Conservation (phyloP, 805 yeast genomes). For the Ogataea nitratoaversa region DNA sequence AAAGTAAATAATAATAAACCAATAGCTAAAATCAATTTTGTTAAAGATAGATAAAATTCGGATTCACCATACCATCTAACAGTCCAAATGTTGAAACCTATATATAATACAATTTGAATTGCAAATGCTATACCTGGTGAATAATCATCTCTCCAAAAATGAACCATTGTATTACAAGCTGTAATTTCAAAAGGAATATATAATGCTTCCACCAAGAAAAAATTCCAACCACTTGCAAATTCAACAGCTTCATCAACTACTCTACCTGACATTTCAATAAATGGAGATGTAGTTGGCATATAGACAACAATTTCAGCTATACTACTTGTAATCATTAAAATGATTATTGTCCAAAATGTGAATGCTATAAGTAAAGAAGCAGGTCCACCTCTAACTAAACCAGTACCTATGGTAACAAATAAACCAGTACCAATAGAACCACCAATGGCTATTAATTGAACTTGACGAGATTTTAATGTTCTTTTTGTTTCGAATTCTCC, state of each 20-base stretch:
- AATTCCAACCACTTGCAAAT: conserved; percentile 33
- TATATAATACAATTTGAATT: conserved; percentile 39
- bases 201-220: conserved; percentile 40
- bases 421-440: conserved; percentile 38
- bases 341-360: conserved; percentile 30
- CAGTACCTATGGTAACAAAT: conserved; percentile 35
- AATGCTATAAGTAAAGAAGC: conserved; percentile 31
- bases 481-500: conserved; percentile 4
- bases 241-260: conserved; percentile 36
- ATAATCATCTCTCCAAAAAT: conserved; percentile 46
- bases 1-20: conserved; percentile 48
- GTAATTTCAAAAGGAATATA: conserved; percentile 47
- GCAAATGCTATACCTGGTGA: conserved; percentile 44
- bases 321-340: conserved; percentile 32
- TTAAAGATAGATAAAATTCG: conserved; percentile 44
- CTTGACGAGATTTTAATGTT: conserved; percentile 29
- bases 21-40: conserved; percentile 43
- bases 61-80: conserved; percentile 48
- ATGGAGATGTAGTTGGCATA: conserved; percentile 35
- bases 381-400: conserved; percentile 34
- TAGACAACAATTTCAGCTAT: conserved; percentile 36
- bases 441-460: conserved; percentile 37
- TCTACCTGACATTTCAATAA: conserved; percentile 35
- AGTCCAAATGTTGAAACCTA: conserved; percentile 40
- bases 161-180: conserved; percentile 49